Base-by-base conservation (phyloP, 179 eudicot species). In the Dionaea muscipula region DNA sequence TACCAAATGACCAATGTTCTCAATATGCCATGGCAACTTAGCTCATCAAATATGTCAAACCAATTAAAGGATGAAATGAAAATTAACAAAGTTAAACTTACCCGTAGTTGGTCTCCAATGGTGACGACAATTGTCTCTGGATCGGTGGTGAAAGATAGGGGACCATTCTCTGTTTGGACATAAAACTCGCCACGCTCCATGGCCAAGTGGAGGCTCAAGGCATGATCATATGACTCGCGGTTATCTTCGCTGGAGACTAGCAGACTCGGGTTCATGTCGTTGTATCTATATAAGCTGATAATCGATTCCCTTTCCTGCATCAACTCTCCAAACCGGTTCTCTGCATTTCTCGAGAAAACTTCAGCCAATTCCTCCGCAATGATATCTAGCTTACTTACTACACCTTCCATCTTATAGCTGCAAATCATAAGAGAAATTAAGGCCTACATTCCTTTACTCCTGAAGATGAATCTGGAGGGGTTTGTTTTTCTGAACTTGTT, bases 371-470 rank as follows among this genome's bases (percentile, higher is more conserved):
- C 85, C 61, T 71, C 72, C 19, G 82, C 87, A 1, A 81, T 77
- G 23, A 31, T 61, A 50, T 79, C 83, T 0, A 84, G 75, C 35
- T 77, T 65, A 26, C 69, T 68, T 18, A 79, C 78, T 21, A 79
- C 76, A 55, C 63, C 65, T 35, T 76, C 83, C 78, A 81, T 74
- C 70, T 77, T 75, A 35, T 77, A 78, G 59, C 94, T 81, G 81
- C 68, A 62, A 47, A 12, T n/a, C n/a, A n/a, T n/a, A n/a, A n/a
- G n/a, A n/a, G n/a, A n/a, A n/a, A n/a, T n/a, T n/a, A n/a, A n/a
- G n/a, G n/a, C n/a, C n/a, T n/a, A n/a, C n/a, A n/a, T n/a, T n/a
- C n/a, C n/a, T n/a, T n/a, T n/a, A n/a, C n/a, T n/a, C n/a, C n/a
- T n/a, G n/a, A n/a, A n/a, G n/a, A n/a, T n/a, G n/a, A n/a, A n/a